Base-by-base conservation (phyloP, 495 filamentous ascomycete genomes). In the Tuber magnatum region DNA sequence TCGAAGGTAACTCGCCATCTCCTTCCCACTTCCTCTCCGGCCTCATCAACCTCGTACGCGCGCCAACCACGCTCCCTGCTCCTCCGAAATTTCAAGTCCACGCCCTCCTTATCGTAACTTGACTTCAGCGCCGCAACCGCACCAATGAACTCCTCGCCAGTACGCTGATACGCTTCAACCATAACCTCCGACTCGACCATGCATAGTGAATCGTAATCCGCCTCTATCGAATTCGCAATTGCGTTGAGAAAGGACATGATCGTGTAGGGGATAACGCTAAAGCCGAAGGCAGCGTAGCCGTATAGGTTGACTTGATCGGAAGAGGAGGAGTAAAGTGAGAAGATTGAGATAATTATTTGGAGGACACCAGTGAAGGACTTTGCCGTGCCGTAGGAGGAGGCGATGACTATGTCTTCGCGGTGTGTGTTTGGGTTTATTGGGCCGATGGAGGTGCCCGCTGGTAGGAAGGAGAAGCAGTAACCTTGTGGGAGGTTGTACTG, bases 191-290 rank as follows among this genome's bases (percentile, higher is more conserved):
- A 83, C 41, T 81, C 80, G 35, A 87, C 80, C 40, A 87, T 81
- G 75, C 83, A 86, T 2, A 86, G 56, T 2, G 80, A 80, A 41
- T 85, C 79, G 75, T 87, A 87, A 28, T 83, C 80, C 2, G 84
- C 82, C 38, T 80, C 82, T 35, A 83, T 69, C 32, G 85, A 71
- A 43, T 82, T 83, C 8, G 83, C 85, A n/a, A 86, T 86, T 14
- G 87, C 86, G 82, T 92, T 92, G 40, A 89, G 85, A 74, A 92
- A 88, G 8, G 90, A 91, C 73, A 92, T 87, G 56, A 92, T 83
- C 56, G 90, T 88, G 82, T 92, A 92, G 0, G 89, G 86, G 5
- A 83, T 68, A 8, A 87, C 85, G 1, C 86, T 86, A 28, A 87
- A 83, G 18, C 85, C 84, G 73, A 84, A 87, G 20, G 86, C 85